These are phyloP conservation scores for Podaxis carcinomalis DNA, from an alignment of 768 basidiomycete genomes.

Conservation along the genomic window DNA sequence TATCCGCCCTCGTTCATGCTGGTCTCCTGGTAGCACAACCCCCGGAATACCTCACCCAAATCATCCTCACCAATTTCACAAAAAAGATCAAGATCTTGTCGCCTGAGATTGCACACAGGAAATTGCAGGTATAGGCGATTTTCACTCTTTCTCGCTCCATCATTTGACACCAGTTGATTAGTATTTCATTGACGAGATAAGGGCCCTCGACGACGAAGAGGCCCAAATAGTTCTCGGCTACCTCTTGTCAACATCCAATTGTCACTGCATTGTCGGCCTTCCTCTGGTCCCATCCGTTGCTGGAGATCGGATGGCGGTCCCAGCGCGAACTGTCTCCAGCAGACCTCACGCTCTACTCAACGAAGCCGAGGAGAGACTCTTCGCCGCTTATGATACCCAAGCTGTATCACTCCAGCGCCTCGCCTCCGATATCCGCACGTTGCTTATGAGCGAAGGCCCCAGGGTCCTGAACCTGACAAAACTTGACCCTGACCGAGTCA, in stretches of 20 bases:
- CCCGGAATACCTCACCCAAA: conserved; percentile 28
- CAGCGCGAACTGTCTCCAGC: neutral
- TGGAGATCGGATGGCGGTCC: conserved; percentile 20
- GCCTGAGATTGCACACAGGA: neutral
- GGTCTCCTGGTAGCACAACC: conserved; percentile 33
- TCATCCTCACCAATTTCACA: conserved; percentile 16
- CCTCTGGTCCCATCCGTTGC: conserved; percentile 31
- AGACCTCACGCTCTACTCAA: conserved; percentile 25
- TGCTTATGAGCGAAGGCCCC: conserved; percentile 16
- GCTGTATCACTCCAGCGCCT: conserved; percentile 3
- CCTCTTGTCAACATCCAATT: conserved; percentile 27
- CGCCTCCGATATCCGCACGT: neutral
- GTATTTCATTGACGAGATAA: neutral
- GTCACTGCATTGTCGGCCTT: conserved; percentile 30
- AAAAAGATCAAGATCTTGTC: neutral
- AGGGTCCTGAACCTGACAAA: conserved; percentile 26
- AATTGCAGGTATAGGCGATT: neutral
- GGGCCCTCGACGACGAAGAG: neutral
- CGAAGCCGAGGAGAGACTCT: neutral
- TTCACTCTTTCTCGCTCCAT: neutral
- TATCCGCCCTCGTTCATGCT: conserved; percentile 25
- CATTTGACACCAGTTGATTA: neutral
- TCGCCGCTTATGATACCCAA: neutral
- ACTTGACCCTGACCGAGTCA: conserved; percentile 22
- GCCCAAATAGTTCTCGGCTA: conserved; percentile 23